Evolutionary conservation across 2,329 filamentous ascomycete species (phyloP).

Genomic region (Grosmannia clavigera): DNA sequence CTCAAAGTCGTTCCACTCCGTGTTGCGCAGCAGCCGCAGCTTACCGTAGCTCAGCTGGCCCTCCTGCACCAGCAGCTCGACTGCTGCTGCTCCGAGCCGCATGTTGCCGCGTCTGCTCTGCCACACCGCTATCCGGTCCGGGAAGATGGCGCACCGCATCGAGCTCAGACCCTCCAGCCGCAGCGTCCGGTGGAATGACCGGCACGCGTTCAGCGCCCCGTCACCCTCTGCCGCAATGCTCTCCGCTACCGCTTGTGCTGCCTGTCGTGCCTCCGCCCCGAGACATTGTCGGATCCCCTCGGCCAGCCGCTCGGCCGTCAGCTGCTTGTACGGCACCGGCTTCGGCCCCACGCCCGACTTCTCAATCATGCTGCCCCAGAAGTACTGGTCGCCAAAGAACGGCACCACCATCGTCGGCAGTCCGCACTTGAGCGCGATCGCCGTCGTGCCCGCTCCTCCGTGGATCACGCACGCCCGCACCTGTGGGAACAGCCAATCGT

Average conservation of each 20-base stretch:
- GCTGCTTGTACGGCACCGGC: constrained; percentile 54
- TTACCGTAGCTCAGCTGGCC: constrained; percentile 52
- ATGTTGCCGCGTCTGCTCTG: constrained; percentile 47
- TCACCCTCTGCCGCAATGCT: constrained; percentile 52
- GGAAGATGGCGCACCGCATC: constrained; percentile 55
- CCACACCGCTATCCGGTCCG: constrained; percentile 54
- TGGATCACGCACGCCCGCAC: constrained; percentile 59
- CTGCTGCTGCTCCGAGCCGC: constrained; percentile 50
- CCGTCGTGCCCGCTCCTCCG: constrained; percentile 67
- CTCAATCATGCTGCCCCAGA: constrained; percentile 62
- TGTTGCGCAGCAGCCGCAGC: constrained; percentile 50
- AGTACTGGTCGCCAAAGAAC: constrained; percentile 70
- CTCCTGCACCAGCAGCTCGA: constrained; percentile 48
- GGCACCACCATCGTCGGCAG: constrained; percentile 66
- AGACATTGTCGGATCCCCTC: constrained; percentile 61
- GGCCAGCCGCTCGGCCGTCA: constrained; percentile 50
- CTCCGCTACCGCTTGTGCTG: constrained; percentile 45
- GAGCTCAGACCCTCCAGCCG: constrained; percentile 35
- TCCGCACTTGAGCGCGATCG: constrained; percentile 58
- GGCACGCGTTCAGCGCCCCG: constrained; percentile 57
- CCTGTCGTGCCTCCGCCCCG: constrained; percentile 44
- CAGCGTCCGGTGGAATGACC: constrained; percentile 51
- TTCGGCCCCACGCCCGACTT: constrained; percentile 51
- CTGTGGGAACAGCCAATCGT: constrained; percentile 64
- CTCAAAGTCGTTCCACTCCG: constrained; percentile 67